Evolutionary conservation across 306 rosid species (phyloP), one percentile per base, ranked within the genome.

Genomic region (Hippophae tibetana): DNA sequence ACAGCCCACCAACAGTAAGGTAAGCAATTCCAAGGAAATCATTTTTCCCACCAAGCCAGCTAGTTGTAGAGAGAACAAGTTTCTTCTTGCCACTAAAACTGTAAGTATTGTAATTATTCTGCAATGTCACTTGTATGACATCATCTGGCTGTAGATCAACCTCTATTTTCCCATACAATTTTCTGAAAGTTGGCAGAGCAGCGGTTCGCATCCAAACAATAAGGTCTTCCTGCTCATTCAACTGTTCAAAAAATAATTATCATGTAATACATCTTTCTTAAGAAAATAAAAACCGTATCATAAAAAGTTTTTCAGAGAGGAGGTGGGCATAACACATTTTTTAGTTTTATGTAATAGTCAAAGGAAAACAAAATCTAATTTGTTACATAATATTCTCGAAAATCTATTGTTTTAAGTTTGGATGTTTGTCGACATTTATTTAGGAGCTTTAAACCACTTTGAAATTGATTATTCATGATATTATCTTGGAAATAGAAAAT

Each of bases 181-280:
- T 85, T 72, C 89, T 79, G 65, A 85, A 85, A 44, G 94, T 85
- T 52, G 94, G 94, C 71, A 85, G 71, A 18, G 94, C 94, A 25
- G 94, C 94, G 25, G 94, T 82, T 64, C 94, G 75, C 94, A 85
- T 85, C 94, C 94, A 85, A 43, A 85, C 94, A 70, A 85, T 85
- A 47, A 85, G 89, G 75, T 85, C 86, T 69, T 85, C 94, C 66
- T 85, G 89, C 50, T 75, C 41, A 58, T 89, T 82, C 76, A 85
- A 57, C 94, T 85, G 84, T 77, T 73, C 13, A 70, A 71, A 45
- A 75, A 66, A 78, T 59, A 75, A 56, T 66, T 61, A 54, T 26
- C 12, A 42, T 65, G 53, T 11, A 31, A 67, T 81, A 23, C 74
- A 69, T 58, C 27, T 5, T 43, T 7, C n/a, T 42, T 6, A 44